Evolutionary conservation across 2,329 filamentous ascomycete species (phyloP).

Genomic region (Coleophoma cylindrospora): DNA sequence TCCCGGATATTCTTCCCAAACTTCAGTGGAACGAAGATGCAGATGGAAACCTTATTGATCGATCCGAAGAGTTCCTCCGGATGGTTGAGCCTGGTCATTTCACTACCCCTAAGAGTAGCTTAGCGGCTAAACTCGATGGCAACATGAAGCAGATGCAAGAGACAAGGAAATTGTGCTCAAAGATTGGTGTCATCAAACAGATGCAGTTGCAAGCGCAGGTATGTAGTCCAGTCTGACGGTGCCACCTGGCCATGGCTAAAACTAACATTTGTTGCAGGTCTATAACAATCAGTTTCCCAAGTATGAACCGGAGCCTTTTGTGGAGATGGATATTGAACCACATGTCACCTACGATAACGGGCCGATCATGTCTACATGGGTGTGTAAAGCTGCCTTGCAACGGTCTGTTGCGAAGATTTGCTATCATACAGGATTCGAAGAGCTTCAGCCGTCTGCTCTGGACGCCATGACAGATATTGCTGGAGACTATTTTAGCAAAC

Average conservation of each 20-base stretch:
- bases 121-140: constrained; percentile 77
- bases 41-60: constrained; percentile 84
- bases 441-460: constrained; percentile 90
- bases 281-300: constrained; percentile 99
- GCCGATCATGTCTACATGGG: constrained; percentile 77
- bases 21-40: constrained; percentile 86
- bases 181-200: constrained; percentile 97
- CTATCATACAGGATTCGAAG: constrained; percentile 94
- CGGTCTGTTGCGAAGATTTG: constrained; percentile 91
- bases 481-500: constrained; percentile 81
- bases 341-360: constrained; percentile 87
- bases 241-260: background rate
- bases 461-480: constrained; percentile 88
- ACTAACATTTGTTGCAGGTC: constrained; percentile 48
- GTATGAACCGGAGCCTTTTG: constrained; percentile 84
- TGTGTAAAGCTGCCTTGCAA: constrained; percentile 79
- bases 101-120: constrained; percentile 64
- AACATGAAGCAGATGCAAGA: constrained; percentile 97
- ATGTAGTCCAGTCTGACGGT: constrained; percentile 24
- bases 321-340: constrained; percentile 81
- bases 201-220: constrained; percentile 98
- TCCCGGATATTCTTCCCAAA: constrained; percentile 76
- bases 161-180: constrained; percentile 90
- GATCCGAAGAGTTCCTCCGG: constrained; percentile 77
- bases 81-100: constrained; percentile 74